Evolutionary conservation across 2,329 filamentous ascomycete species (phyloP), one percentile per base, ranked within the genome.

Genomic region (Pestalotiopsis sp.): DNA sequence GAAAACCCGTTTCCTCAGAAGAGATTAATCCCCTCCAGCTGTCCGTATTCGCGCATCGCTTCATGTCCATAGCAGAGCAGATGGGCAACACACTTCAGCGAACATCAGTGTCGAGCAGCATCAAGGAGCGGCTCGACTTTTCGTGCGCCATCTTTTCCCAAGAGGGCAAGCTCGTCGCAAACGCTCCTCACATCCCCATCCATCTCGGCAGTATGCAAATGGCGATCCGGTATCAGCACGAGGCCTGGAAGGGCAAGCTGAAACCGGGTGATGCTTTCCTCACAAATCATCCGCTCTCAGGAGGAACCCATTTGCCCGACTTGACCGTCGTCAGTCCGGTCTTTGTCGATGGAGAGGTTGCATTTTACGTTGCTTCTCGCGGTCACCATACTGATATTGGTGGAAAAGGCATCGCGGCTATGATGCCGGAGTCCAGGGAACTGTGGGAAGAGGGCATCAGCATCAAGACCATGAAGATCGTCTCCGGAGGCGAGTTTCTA

Each of bases 11-110:
- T 6, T 52, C 45, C 70, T 49, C 4, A 41, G 40, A 71, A 38
- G 70, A 79, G 45, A 84, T 88, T 27, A 90, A 94, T 74, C 92
- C 92, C 0, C 92, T 95, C 73, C 86, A 92, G 77, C 84, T 95
- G 1, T 92, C 89, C 73, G 91, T 95, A 68, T 95, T 95, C 74
- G 91, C 90, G 0, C 92, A 94, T 77, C 86, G 92, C 1, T 95
- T 95, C 81, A 95, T 95, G 92, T 90, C 91, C 2, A 93, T 95
- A 71, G 92, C 92, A 0, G 92, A 95, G 78, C 92, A 94, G 75
- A 94, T 94, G 92, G 92, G 92, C 0, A 85, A 91, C 65, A 91
- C 91, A 3, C 80, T 95, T 20, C 91, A 94, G 74, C 93, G 94
- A 80, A 94, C 91, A 0, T 91, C 90, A 72, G 90, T 94, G 11